Percentiles rank a stretch among this genome's conserved stretches.
phyloP scores from a whole-genome alignment of 345 rosid species.

The Acer yangbiense region DNA sequence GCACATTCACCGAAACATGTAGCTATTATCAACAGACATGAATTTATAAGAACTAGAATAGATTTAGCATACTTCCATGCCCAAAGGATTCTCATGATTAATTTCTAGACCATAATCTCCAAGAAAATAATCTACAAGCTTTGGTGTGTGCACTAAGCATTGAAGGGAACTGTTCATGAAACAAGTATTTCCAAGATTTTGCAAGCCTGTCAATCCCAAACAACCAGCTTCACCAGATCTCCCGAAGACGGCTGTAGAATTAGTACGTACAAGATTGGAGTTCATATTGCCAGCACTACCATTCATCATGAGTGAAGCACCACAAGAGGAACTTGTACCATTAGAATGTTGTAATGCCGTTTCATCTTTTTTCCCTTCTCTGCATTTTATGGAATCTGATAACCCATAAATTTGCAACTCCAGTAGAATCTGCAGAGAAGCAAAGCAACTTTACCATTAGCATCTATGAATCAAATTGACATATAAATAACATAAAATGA shows the following conservation, averaged over 20 bases:
- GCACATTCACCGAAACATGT: not conserved
- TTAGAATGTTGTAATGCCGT: conserved; percentile 44
- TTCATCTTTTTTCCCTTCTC: conserved; percentile 81
- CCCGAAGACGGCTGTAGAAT: conserved; percentile 49
- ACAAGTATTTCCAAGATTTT: conserved; percentile 98
- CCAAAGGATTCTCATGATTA: conserved; percentile 86
- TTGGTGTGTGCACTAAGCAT: conserved; percentile 98
- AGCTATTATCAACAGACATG: conserved; percentile 12
- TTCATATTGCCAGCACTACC: conserved; percentile 53
- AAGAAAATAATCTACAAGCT: conserved; percentile 92
- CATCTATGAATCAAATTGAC: conserved; percentile 15
- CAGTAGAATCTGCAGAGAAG: conserved; percentile 59
- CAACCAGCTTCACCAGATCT: conserved; percentile 89
- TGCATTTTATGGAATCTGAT: conserved; percentile 80
- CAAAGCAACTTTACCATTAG: conserved; percentile 24
- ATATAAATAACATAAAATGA: conserved; percentile 13
- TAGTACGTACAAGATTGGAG: conserved; percentile 44
- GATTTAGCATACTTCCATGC: conserved; percentile 77
- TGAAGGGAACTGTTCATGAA: conserved; percentile 98
- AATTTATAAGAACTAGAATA: conserved; percentile 11
- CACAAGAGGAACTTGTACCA: conserved; percentile 42
- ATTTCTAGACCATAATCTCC: conserved; percentile 89
- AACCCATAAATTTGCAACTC: conserved; percentile 97
- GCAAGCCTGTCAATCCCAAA: conserved; percentile 92
- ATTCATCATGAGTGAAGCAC: conserved; percentile 41